Base-by-base conservation (phyloP, 805 yeast species). In the Hanseniaspora clermontiae region DNA sequence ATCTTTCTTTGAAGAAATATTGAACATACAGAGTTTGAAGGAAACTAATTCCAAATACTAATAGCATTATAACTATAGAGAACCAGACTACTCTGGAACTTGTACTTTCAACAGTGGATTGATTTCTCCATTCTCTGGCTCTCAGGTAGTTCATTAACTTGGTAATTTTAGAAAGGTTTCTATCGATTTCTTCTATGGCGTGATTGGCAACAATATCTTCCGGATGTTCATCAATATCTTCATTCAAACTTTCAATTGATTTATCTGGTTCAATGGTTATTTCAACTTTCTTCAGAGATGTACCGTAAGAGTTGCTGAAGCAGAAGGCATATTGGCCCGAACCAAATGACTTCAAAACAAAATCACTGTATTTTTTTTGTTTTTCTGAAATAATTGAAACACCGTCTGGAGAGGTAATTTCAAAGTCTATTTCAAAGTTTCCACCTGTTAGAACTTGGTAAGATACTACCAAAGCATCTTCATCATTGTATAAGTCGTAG, bases 101-200 rank as follows among this genome's bases (percentile, higher is more conserved):
- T 36, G 95, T 87, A 51, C 87, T 80, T 68, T 76, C 76, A 60
- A 87, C 96, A 45, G 96, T 87, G 51, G 91, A 85, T 79, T 89
- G 93, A 73, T 93, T 93, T 76, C 99, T 83, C 80, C 87, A 85
- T 75, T 90, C 95, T 75, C 99, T 85, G 17, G 97, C 89, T 75
- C 89, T 88, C 73, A 91, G 82, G 70, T 93, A 88, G 65, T 84
- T 87, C 70, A 91, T 73, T 71, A 80, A 72, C 66, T 77, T 78
- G 61, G 73, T 76, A 60, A 80, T 76, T 59, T 77, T 81, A 61
- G 77, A 79, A 64, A 81, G 71, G 66, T 79, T 81, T 62, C 74
- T 69, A 63, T 79, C 83, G 62, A 81, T 81, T 66, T 76, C 80
- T 58, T 76, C 77, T 49, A 80, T 74, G 10, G 84, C 77, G 55